phyloP scores from a whole-genome alignment of 2,329 filamentous ascomycete species.

The Botrytis squamosa region DNA sequence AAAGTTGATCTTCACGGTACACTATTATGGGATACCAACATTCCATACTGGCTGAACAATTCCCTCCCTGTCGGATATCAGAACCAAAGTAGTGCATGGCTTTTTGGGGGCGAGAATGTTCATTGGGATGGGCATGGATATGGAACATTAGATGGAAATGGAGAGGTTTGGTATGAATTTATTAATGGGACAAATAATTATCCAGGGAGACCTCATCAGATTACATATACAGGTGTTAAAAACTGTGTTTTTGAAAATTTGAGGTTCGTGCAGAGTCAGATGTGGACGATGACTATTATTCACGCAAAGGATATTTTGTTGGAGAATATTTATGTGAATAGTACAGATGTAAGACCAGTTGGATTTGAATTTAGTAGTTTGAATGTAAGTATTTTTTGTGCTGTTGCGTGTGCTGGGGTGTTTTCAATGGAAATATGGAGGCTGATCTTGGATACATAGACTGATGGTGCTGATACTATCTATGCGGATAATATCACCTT shows the following conservation, averaged over 20 bases:
- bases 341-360: conserved; percentile 32
- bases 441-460: conserved; percentile 46
- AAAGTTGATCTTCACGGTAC: conserved; percentile 54
- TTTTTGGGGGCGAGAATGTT: conserved; percentile 54
- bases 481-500: conserved; percentile 53
- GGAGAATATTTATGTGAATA: conserved; percentile 54
- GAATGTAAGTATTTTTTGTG: neutral
- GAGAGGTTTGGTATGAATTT: conserved; percentile 59
- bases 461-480: conserved; percentile 51
- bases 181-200: conserved; percentile 47
- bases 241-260: conserved; percentile 51
- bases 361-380: conserved; percentile 20
- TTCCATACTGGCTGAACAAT: conserved; percentile 29
- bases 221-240: conserved; percentile 49
- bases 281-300: conserved; percentile 53
- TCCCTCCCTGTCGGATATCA: conserved; percentile 54
- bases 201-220: conserved; percentile 49
- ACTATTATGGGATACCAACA: conserved; percentile 39
- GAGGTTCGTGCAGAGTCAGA: conserved; percentile 56
- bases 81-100: conserved; percentile 55
- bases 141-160: conserved; percentile 59
- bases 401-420: no score
- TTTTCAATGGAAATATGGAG: conserved; percentile 17
- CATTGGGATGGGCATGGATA: conserved; percentile 49
- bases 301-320: conserved; percentile 48